Evolutionary conservation across 2,329 filamentous ascomycete species (phyloP).

Genomic region (Clonostachys chloroleuca): DNA sequence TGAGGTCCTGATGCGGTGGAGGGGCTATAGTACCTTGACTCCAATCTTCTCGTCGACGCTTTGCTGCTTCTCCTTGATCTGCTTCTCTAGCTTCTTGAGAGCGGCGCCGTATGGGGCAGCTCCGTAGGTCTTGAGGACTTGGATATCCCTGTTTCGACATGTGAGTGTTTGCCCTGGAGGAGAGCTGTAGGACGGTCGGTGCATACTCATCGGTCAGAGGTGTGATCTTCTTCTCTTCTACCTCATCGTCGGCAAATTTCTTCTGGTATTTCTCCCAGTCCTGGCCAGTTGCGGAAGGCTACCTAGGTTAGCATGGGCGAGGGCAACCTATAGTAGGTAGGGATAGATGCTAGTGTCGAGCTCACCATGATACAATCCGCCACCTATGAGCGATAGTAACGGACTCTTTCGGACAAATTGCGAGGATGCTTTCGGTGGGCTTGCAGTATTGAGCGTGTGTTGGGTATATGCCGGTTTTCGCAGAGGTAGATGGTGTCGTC

Average conservation of each 20-base stretch:
- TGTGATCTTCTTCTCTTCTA: slow-evolving; percentile 99
- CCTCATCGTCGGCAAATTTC: slow-evolving; percentile 92
- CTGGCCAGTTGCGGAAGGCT: slow-evolving; percentile 91
- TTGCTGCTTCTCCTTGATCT: slow-evolving; percentile 98
- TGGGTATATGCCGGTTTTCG: slow-evolving; percentile 2
- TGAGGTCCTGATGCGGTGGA: neutral
- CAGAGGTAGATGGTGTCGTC: slow-evolving; percentile 14
- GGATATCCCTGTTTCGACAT: slow-evolving; percentile 74
- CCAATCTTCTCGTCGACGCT: slow-evolving; percentile 99
- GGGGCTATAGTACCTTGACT: slow-evolving; percentile 53
- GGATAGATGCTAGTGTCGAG: neutral
- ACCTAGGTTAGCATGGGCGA: slow-evolving; percentile 12
- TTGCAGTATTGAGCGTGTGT: neutral
- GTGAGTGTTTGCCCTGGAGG: slow-evolving; percentile 12
- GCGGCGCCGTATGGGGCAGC: slow-evolving; percentile 91
- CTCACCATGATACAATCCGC: slow-evolving; percentile 33
- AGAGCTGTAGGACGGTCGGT: neutral
- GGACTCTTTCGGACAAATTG: no score
- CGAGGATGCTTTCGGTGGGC: no score
- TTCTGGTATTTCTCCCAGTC: slow-evolving; percentile 99
- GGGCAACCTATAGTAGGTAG: no score
- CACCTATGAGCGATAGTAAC: neutral
- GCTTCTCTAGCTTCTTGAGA: slow-evolving; percentile 95
- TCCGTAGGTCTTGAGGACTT: slow-evolving; percentile 98
- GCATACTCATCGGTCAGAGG: slow-evolving; percentile 92